phyloP scores from a whole-genome alignment of 169 alveolate genomes.

The Theileria equi region DNA sequence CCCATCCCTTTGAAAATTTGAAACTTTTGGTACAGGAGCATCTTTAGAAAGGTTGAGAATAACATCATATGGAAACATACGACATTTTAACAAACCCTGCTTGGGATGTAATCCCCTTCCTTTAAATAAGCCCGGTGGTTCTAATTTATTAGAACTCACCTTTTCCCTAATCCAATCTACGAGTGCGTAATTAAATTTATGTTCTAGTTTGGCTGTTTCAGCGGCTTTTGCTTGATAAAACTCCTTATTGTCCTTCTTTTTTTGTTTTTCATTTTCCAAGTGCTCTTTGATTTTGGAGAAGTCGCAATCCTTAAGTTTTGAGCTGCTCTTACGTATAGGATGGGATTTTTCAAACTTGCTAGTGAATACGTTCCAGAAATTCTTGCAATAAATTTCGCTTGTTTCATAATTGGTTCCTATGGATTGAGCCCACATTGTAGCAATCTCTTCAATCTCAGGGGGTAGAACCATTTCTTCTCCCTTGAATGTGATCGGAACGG shows the following conservation, averaged over 20 bases:
- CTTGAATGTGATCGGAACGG: conserved; percentile 80
- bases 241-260: conserved; percentile 81
- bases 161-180: conserved; percentile 87
- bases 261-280: conserved; percentile 78
- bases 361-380: conserved; percentile 85
- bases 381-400: conserved; percentile 86
- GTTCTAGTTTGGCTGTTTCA: conserved; percentile 68
- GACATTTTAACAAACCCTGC: conserved; percentile 87
- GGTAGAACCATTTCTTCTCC: conserved; percentile 84
- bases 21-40: conserved; percentile 94
- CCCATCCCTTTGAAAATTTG: conserved; percentile 86
- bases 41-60: conserved; percentile 91
- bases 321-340: conserved; percentile 48
- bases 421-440: conserved; percentile 93
- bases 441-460: conserved; percentile 95
- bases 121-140: conserved; percentile 98
- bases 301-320: conserved; percentile 82
- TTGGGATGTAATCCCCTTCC: conserved; percentile 99
- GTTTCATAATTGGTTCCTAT: conserved; percentile 90
- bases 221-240: conserved; percentile 79
- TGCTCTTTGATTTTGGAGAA: conserved; percentile 85
- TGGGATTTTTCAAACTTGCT: conserved; percentile 66
- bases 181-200: conserved; percentile 76
- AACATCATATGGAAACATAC: conserved; percentile 92
- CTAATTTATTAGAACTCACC: conserved; percentile 90